phyloP scores from a whole-genome alignment of 2,329 filamentous ascomycete species.

The Aspergillus fumigatus region DNA sequence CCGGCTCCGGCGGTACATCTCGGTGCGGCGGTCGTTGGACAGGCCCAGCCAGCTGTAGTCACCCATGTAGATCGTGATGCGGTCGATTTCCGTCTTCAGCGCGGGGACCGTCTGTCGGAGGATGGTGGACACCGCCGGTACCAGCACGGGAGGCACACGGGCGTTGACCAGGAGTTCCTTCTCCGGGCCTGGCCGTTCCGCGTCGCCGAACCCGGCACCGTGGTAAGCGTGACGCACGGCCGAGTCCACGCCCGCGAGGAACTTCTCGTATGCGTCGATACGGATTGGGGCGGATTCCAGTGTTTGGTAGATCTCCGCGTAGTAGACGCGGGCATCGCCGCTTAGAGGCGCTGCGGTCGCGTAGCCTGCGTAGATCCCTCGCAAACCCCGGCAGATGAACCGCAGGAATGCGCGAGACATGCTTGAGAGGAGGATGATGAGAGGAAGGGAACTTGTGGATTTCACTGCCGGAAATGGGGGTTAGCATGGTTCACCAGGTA shows the following conservation, averaged over 20 bases:
- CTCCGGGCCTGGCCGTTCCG: constrained; percentile 47
- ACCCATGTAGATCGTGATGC: constrained; percentile 65
- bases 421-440: constrained; percentile 64
- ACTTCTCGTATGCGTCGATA: constrained; percentile 58
- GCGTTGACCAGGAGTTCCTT: constrained; percentile 51
- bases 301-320: constrained; percentile 52
- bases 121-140: constrained; percentile 45
- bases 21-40: constrained; percentile 53
- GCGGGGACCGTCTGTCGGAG: constrained; percentile 49
- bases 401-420: constrained; percentile 69
- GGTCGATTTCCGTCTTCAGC: constrained; percentile 58
- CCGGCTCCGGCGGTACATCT: constrained; percentile 57
- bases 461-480: constrained; percentile 24
- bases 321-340: constrained; percentile 39
- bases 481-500: not conserved
- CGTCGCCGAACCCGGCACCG: constrained; percentile 39
- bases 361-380: constrained; percentile 48
- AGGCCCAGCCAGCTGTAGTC: constrained; percentile 68
- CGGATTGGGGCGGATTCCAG: constrained; percentile 53
- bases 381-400: constrained; percentile 61
- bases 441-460: constrained; percentile 35
- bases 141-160: constrained; percentile 48
- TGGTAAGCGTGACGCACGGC: constrained; percentile 58
- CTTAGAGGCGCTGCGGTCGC: constrained; percentile 37
- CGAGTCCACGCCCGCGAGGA: constrained; percentile 62